Conservation (phyloP, 805 yeast species). For the Teunomyces tritomae region DNA sequence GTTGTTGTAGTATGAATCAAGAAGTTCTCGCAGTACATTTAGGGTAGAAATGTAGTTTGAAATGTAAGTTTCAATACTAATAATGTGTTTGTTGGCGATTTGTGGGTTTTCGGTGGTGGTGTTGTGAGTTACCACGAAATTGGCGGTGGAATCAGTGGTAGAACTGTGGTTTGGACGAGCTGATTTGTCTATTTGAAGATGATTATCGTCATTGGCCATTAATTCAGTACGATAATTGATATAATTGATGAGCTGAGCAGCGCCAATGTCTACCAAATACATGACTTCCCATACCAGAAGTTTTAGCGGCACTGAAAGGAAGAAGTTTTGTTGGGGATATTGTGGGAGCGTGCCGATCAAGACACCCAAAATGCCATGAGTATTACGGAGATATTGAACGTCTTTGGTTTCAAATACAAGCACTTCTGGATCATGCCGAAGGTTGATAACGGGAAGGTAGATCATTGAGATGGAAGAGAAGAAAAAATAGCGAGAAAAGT, state of each 20-base stretch:
- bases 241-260: slow-evolving; percentile 46
- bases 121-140: slow-evolving; percentile 7
- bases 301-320: slow-evolving; percentile 78
- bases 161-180: neutral
- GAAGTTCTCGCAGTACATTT: neutral
- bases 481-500: neutral
- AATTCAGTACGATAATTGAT: slow-evolving; percentile 12
- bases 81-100: neutral
- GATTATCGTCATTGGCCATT: neutral
- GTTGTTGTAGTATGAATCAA: slow-evolving; percentile 10
- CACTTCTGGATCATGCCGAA: slow-evolving; percentile 26
- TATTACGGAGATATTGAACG: slow-evolving; percentile 52
- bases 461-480: slow-evolving; percentile 4
- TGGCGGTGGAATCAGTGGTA: neutral
- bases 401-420: slow-evolving; percentile 58
- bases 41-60: slow-evolving; percentile 6
- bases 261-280: slow-evolving; percentile 51
- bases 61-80: slow-evolving; percentile 1
- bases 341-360: slow-evolving; percentile 79
- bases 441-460: slow-evolving; percentile 17
- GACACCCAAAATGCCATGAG: slow-evolving; percentile 67
- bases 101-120: neutral
- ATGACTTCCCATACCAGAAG: slow-evolving; percentile 70
- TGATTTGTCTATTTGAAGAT: neutral
- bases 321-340: slow-evolving; percentile 93